These are phyloP conservation scores for Taiwanofungus camphoratus DNA, from an alignment of 1,284 basidiomycete species.

Conservation along the genomic window DNA sequence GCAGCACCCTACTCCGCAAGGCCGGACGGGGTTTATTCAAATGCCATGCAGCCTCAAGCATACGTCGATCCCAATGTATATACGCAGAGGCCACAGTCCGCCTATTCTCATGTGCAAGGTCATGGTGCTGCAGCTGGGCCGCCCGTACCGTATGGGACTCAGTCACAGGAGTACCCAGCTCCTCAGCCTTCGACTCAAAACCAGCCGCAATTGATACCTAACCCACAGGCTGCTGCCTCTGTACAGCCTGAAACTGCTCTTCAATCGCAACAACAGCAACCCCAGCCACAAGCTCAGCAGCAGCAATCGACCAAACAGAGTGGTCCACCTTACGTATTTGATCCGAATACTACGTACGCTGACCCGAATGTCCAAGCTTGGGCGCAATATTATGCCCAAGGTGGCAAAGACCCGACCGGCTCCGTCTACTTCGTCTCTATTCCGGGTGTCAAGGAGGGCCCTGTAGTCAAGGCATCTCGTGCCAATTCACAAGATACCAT, in stretches of 20 bases:
- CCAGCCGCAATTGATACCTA: constrained; percentile 20
- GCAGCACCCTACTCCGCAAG: constrained; percentile 28
- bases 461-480: constrained; percentile 12
- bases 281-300: constrained; percentile 16
- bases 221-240: constrained; percentile 23
- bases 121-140: constrained; percentile 14
- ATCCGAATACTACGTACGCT: constrained; percentile 57
- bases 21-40: constrained; percentile 21
- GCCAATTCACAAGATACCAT: constrained; percentile 12
- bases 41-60: constrained; percentile 17
- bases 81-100: constrained; percentile 24
- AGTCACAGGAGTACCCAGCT: constrained; percentile 14
- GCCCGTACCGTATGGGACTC: constrained; percentile 15
- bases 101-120: constrained; percentile 17
- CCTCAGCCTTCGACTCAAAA: constrained; percentile 11
- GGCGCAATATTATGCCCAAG: constrained; percentile 75
- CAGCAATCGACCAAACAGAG: constrained; percentile 11
- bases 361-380: constrained; percentile 75
- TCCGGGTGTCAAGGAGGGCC: constrained; percentile 56
- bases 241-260: constrained; percentile 11
- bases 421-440: constrained; percentile 71
- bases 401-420: constrained; percentile 63
- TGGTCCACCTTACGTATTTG: constrained; percentile 66
- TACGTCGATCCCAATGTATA: constrained; percentile 35
- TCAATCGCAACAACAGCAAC: constrained; percentile 19